phyloP scores from a whole-genome alignment of 345 rosid species.

The Kandelia obovata region DNA sequence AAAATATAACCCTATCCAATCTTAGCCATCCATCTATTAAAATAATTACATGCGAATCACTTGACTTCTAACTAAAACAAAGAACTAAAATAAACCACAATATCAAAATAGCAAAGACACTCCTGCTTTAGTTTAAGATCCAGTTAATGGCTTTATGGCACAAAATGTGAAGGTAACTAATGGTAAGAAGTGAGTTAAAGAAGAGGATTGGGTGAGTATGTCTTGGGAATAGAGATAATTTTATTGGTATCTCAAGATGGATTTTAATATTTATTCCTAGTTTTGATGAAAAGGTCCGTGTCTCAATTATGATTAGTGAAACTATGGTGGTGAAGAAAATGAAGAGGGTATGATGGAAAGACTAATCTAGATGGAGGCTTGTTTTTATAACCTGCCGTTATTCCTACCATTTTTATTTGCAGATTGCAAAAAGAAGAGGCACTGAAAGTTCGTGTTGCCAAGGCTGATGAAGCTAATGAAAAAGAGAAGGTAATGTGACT shows the following conservation, averaged over 20 bases:
- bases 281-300: neutral
- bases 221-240: neutral
- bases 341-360: neutral
- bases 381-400: neutral
- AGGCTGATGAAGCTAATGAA: conserved; percentile 72
- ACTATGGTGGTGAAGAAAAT: neutral
- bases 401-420: conserved; percentile 14
- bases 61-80: too few species aligned
- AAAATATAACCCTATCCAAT: too few species aligned
- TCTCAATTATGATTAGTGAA: neutral
- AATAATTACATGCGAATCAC: too few species aligned
- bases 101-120: too few species aligned
- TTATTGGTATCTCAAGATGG: neutral
- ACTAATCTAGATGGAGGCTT: neutral
- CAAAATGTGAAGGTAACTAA: too few species aligned
- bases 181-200: too few species aligned
- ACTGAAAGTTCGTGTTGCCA: conserved; percentile 68
- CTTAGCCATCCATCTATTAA: too few species aligned
- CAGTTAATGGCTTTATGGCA: too few species aligned
- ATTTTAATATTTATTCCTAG: neutral
- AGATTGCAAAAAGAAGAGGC: conserved; percentile 89
- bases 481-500: conserved; percentile 61
- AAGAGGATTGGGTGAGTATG: neutral
- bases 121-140: too few species aligned
- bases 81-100: too few species aligned